Conservation (phyloP, 148 eudicot genomes). For the Heliamphora exappendiculata region DNA sequence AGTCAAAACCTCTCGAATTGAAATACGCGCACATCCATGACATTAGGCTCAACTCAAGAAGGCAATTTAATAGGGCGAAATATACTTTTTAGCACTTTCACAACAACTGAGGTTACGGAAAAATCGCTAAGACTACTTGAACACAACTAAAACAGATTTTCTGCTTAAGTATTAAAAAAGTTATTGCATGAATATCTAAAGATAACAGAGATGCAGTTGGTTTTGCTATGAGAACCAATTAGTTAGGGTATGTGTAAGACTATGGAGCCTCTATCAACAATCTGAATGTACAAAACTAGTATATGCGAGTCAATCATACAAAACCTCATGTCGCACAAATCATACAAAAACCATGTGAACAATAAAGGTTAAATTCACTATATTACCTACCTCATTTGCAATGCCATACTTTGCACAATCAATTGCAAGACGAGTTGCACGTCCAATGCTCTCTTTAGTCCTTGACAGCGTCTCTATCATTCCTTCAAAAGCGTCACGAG, state of each 20-base stretch:
- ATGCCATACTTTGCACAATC: conserved; percentile 98
- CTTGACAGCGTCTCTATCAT: conserved; percentile 97
- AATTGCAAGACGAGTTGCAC: conserved; percentile 97
- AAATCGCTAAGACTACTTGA: neutral
- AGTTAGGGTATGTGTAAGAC: neutral
- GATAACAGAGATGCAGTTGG: neutral
- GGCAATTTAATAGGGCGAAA: neutral
- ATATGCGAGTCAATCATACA: neutral
- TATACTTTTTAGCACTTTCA: neutral
- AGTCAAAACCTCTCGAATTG: neutral
- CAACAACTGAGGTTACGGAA: neutral
- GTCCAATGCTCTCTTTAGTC: conserved; percentile 97
- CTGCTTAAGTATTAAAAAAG: neutral
- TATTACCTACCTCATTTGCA: conserved; percentile 71
- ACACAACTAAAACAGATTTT: neutral
- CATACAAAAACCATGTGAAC: neutral
- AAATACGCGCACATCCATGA: neutral
- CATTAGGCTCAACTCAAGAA: neutral
- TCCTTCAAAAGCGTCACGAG: conserved; percentile 99
- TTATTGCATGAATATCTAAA: neutral
- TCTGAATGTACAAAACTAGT: neutral
- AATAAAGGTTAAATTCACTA: neutral
- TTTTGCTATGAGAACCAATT: neutral
- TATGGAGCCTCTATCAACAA: neutral
- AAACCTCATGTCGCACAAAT: neutral